Evolutionary conservation across 225 moss, liverwort and hornwort species (phyloP), one percentile per base, ranked within the genome.

Genomic region (Pseudisothecium myosuroides): DNA sequence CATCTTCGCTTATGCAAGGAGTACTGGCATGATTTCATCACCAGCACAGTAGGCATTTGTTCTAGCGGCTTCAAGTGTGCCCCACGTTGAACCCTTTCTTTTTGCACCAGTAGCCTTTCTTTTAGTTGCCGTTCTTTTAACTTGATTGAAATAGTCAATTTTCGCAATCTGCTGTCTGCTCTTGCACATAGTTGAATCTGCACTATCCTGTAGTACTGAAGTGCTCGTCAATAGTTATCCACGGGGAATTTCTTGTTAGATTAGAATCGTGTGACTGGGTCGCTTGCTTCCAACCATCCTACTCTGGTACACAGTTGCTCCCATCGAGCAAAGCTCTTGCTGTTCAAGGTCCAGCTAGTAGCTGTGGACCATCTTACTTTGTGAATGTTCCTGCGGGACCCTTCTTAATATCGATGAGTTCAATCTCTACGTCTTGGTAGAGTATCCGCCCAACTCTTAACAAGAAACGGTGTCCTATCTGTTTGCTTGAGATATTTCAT

Each of bases 1-100:
- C 37, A 95, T 97, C 76, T 97, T 98, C 47, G 94, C 93, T 28
- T 97, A 94, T 87, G 97, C 97, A 59, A 90, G 96, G 62, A 95
- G 93, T 50, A 94, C 94, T 82, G 97, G 97, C 43, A 97, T 98
- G 98, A 98, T 98, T 80, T 92, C 94, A 61, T 86, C 95, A 67
- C 86, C 95, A 31, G 87, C 92, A 50, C 85, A 74, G 58, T 92
- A 92, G 91, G 68, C 45, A 29, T 37, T 77, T 50, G 39, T 67
- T 61, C 73, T 79, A 45, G 87, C 62, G 80, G 69, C 37, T 81
- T 62, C 63, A 76, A 66, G 65, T 78, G 86, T 83, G 82, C 63
- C 69, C 73, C 18, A 63, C 62, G 43, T 66, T 47, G 65, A 88
- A 68, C 20, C 71, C 67, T n/a, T 84, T 81, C 17, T 89, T 83